A percentile compares a stretch with the other conserved stretches of the same genome.
Conservation (phyloP, 495 filamentous ascomycete species). For the Hypoxylon perforatum region DNA sequence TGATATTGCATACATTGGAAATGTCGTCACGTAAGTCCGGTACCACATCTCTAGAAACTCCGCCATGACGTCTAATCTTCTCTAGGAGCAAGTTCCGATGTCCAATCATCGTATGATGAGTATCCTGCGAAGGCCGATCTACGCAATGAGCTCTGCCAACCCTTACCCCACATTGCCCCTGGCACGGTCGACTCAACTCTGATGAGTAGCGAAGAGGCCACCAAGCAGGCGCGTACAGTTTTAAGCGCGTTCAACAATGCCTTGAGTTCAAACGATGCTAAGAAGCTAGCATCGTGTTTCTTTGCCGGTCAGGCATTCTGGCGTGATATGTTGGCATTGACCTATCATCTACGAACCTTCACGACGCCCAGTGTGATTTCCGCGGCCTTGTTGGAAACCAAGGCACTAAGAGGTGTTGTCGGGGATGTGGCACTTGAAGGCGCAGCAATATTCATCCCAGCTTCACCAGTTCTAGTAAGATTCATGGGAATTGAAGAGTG, state of each 20-base stretch:
- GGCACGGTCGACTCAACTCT: constrained; percentile 24
- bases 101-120: constrained; percentile 5
- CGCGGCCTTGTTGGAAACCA: constrained; percentile 33
- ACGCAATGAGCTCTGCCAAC: constrained; percentile 30
- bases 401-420: constrained; percentile 19
- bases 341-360: constrained; percentile 47
- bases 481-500: constrained; percentile 34
- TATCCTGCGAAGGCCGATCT: constrained; percentile 37
- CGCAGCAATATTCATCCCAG: constrained; percentile 18
- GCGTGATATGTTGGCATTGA: constrained; percentile 47
- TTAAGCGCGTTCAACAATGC: constrained; percentile 38
- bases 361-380: constrained; percentile 21
- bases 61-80: not conserved
- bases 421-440: constrained; percentile 25
- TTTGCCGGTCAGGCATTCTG: constrained; percentile 42
- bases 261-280: constrained; percentile 27
- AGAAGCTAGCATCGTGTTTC: constrained; percentile 34
- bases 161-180: constrained; percentile 36
- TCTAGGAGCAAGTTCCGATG: not conserved
- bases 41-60: not conserved
- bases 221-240: constrained; percentile 13
- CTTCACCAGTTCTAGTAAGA: constrained; percentile 34
- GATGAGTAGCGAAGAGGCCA: constrained; percentile 13
- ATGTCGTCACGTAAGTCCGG: not conserved
- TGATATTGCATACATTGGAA: not conserved